These are phyloP conservation scores for Pichia cephalocereana DNA, from an alignment of 805 yeast species.

Conservation along the genomic window DNA sequence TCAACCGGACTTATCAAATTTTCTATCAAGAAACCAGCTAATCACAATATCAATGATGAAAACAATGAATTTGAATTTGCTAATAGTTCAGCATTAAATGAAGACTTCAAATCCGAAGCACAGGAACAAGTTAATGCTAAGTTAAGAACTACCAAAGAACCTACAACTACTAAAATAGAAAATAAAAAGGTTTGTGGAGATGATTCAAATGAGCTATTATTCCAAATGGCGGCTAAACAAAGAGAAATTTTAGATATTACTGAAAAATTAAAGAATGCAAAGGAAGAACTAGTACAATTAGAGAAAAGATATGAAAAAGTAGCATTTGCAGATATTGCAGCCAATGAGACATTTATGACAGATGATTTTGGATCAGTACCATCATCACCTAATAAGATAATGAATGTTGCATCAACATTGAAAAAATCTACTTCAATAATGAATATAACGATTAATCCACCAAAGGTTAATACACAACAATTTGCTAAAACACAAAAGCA, in stretches of 20 bases:
- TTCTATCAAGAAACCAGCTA: conserved; percentile 19
- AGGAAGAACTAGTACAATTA: conserved; percentile 29
- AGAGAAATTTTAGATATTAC: conserved; percentile 42
- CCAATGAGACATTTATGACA: background rate
- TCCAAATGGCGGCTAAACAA: conserved; percentile 41
- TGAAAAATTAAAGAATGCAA: conserved; percentile 32
- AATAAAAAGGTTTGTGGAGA: background rate
- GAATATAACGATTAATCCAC: conserved; percentile 6
- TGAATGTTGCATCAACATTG: conserved; percentile 1
- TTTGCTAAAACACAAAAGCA: conserved; percentile 7
- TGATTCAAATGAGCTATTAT: conserved; percentile 24
- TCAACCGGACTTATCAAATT: conserved; percentile 44
- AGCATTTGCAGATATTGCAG: background rate
- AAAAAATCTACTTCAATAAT: conserved; percentile 10
- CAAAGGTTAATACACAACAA: conserved; percentile 1
- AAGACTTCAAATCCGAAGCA: background rate
- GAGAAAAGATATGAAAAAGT: conserved; percentile 23
- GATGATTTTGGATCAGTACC: background rate
- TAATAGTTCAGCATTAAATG: background rate
- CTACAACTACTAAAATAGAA: background rate
- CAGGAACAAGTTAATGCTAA: too few species aligned
- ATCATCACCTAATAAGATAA: background rate
- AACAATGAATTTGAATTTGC: background rate
- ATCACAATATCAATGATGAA: background rate
- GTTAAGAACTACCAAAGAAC: too few species aligned